phyloP scores from a whole-genome alignment of 129 eudicot species.

The Silybum marianum region DNA sequence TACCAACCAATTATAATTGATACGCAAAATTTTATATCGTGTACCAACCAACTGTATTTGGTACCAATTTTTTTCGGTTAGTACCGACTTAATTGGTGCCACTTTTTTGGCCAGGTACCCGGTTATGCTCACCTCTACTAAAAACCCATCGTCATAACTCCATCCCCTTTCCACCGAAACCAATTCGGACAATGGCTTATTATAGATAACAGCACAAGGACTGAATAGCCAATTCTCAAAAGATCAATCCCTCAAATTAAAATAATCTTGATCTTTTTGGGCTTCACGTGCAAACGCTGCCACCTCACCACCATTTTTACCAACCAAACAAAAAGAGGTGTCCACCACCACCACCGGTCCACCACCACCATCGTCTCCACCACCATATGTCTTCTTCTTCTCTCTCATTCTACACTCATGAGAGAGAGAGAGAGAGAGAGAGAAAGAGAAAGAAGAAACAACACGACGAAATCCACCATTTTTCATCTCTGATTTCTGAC shows the following conservation, averaged over 20 bases:
- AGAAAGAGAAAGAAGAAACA: background rate
- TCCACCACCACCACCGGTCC: conserved; percentile 13
- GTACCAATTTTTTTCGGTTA: too few species aligned
- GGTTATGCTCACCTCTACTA: too few species aligned
- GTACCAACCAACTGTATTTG: too few species aligned
- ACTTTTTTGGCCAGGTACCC: too few species aligned
- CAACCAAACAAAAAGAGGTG: conserved; percentile 11
- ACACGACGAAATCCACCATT: conserved; percentile 19
- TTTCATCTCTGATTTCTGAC: conserved; percentile 11
- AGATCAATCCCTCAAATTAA: conserved; percentile 1
- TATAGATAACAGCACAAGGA: too few species aligned
- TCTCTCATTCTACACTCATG: background rate
- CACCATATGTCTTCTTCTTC: background rate
- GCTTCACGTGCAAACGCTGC: conserved; percentile 39
- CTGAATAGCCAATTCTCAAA: background rate
- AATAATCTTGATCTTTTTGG: conserved; percentile 8
- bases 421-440: background rate
- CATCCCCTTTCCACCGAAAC: too few species aligned
- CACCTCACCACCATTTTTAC: background rate
- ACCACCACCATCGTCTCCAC: background rate
- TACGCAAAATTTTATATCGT: too few species aligned
- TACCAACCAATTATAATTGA: too few species aligned
- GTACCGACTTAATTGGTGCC: too few species aligned
- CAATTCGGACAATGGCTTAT: too few species aligned
- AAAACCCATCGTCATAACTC: too few species aligned